These are phyloP conservation scores for Cryptosporidium tyzzeri DNA, from an alignment of 169 alveolate species.

Conservation along the genomic window DNA sequence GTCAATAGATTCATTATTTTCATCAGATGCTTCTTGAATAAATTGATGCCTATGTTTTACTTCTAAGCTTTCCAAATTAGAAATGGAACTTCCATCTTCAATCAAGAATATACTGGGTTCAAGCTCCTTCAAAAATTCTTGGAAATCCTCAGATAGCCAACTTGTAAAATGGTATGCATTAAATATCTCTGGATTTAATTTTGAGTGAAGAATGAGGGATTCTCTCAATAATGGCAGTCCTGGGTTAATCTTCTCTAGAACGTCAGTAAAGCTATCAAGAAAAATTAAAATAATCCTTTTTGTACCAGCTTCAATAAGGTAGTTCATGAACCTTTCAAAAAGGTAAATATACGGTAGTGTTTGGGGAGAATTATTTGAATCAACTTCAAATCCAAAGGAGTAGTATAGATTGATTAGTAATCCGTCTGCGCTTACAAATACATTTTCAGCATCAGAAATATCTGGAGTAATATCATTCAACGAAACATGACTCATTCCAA, in stretches of 20 bases:
- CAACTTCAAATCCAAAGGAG: slow-evolving; percentile 50
- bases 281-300: slow-evolving; percentile 38
- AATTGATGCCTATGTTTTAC: background rate
- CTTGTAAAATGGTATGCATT: slow-evolving; percentile 29
- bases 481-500: slow-evolving; percentile 46
- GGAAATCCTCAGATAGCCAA: slow-evolving; percentile 66
- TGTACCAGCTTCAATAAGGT: slow-evolving; percentile 66
- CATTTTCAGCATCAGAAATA: slow-evolving; percentile 71
- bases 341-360: slow-evolving; percentile 61
- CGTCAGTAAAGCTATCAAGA: slow-evolving; percentile 23
- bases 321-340: slow-evolving; percentile 63
- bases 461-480: slow-evolving; percentile 66
- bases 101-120: slow-evolving; percentile 58
- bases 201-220: slow-evolving; percentile 35
- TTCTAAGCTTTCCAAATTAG: slow-evolving; percentile 50
- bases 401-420: slow-evolving; percentile 44
- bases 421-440: slow-evolving; percentile 67
- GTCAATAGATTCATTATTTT: slow-evolving; percentile 13
- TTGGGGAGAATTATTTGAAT: slow-evolving; percentile 37
- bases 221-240: slow-evolving; percentile 41
- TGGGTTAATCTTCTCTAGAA: slow-evolving; percentile 58
- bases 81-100: slow-evolving; percentile 72
- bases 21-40: slow-evolving; percentile 20
- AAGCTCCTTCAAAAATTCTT: slow-evolving; percentile 11
- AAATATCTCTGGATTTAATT: slow-evolving; percentile 32